These are phyloP conservation scores for Gossypium herbaceum DNA, from an alignment of 345 rosid genomes.

Conservation along the genomic window DNA sequence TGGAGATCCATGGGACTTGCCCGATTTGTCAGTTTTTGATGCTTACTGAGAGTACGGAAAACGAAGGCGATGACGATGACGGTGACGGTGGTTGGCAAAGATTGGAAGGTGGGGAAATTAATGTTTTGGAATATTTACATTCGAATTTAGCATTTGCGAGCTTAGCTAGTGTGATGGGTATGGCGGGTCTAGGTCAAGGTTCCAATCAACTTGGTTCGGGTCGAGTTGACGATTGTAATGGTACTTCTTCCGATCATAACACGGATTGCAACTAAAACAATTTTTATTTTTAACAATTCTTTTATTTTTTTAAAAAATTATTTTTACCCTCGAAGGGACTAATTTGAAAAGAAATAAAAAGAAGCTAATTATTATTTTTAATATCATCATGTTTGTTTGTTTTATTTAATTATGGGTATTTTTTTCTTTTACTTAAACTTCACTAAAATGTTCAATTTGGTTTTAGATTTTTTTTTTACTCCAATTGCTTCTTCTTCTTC, in stretches of 20 bases:
- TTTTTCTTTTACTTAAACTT: too few relatives aligned
- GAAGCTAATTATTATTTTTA: too few relatives aligned
- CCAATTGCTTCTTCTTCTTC: too few relatives aligned
- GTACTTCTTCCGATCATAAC: background rate
- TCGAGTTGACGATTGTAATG: background rate
- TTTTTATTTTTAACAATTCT: background rate
- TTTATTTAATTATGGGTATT: too few relatives aligned
- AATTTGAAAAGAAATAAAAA: too few relatives aligned
- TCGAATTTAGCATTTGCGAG: background rate
- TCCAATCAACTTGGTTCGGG: too few relatives aligned
- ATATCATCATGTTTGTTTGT: too few relatives aligned
- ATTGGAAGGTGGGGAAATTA: background rate
- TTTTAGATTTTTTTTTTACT: too few relatives aligned
- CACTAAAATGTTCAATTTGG: too few relatives aligned
- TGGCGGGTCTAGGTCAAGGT: background rate
- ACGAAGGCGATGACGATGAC: background rate
- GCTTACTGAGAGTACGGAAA: background rate
- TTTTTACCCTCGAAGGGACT: background rate
- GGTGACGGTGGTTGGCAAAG: background rate
- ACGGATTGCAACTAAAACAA: background rate
- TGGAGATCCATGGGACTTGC: conserved; percentile 16
- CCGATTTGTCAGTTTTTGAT: conserved; percentile 17
- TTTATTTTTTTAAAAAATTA: too few relatives aligned
- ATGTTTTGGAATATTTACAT: background rate
- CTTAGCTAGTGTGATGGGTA: background rate